Evolutionary conservation across 148 eudicot species (phyloP), one percentile per base, ranked within the genome.

Genomic region (Camellia granthamiana): DNA sequence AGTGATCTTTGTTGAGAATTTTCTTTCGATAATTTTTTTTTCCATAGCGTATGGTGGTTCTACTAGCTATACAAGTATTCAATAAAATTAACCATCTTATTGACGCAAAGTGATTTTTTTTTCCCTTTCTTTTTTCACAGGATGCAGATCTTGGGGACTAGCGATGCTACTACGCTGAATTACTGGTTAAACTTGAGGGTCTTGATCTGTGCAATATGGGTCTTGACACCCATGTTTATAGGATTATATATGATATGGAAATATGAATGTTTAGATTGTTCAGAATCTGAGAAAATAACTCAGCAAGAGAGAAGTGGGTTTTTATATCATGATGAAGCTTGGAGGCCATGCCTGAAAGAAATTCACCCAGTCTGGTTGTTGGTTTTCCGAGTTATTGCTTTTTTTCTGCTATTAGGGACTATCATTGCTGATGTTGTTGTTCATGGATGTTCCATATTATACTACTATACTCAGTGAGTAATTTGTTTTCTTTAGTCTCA

Each of bases 391-490:
- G 21, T 87, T 46, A 46, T 86, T 66, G 84, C 90, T 15, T 87
- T 91, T 80, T 65, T 80, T 72, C 60, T 90, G 66, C 88, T 90
- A 63, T 81, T 82, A 13, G 76, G 69, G 23, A 81, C 86, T 38
- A 79, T 87, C 42, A 67, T 76, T 82, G 79, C 72, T 71, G 90
- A 90, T 82, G 41, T 90, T 74, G 71, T 76, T 81, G 47, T 78
- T 81, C 90, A 85, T 62, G 95, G 92, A 55, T 72, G 63, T 70
- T 75, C 69, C 60, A 66, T 90, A 49, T 81, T 88, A 78, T 81
- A 51, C 82, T 91, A 90, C 73, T 91, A 91, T 62, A 90, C 95
- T 5, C 91, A 91, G 95, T 90, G 79, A 90, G 91, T 83, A 16
- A 72, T 79, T 69, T 54, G 5, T 55, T 77, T 61, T 16, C 16